phyloP scores from a whole-genome alignment of 805 yeast species.

The Babjeviella inositovora region DNA sequence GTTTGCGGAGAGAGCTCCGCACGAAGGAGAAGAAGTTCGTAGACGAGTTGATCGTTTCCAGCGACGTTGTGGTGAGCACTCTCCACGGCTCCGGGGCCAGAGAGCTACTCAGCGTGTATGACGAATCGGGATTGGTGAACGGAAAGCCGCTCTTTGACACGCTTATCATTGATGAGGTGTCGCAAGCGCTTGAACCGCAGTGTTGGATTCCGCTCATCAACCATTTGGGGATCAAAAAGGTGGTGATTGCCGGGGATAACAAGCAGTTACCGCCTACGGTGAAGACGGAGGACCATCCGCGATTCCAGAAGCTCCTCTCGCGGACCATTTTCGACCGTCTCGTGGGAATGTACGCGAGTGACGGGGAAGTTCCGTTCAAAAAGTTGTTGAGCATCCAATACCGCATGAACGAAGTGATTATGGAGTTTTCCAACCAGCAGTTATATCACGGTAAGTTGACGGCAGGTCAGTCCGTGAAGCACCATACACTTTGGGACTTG shows the following conservation, averaged over 20 bases:
- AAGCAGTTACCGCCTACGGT: slow-evolving; percentile 87
- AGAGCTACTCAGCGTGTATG: slow-evolving; percentile 41
- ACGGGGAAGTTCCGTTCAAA: slow-evolving; percentile 25
- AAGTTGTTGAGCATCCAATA: slow-evolving; percentile 65
- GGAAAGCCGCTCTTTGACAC: slow-evolving; percentile 46
- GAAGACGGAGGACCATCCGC: slow-evolving; percentile 27
- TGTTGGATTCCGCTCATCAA: slow-evolving; percentile 87
- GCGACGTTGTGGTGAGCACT: slow-evolving; percentile 68
- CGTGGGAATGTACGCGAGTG: slow-evolving; percentile 25
- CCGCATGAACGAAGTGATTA: slow-evolving; percentile 68
- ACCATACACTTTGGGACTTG: slow-evolving; percentile 37
- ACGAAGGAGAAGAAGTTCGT: slow-evolving; percentile 49
- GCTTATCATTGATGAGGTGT: slow-evolving; percentile 85
- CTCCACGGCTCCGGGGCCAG: slow-evolving; percentile 77
- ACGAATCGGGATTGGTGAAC: slow-evolving; percentile 7
- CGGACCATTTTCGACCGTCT: slow-evolving; percentile 73
- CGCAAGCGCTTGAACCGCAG: slow-evolving; percentile 88
- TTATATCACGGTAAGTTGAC: slow-evolving; percentile 47
- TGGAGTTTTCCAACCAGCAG: slow-evolving; percentile 58
- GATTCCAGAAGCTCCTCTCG: slow-evolving; percentile 29
- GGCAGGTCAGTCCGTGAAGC: slow-evolving; percentile 45
- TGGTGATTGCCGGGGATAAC: slow-evolving; percentile 87
- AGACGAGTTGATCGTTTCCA: slow-evolving; percentile 34
- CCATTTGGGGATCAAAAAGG: slow-evolving; percentile 36
- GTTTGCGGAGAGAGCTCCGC: slow-evolving; percentile 53